phyloP scores from a whole-genome alignment of 345 rosid species.

The Camelina neglecta region DNA sequence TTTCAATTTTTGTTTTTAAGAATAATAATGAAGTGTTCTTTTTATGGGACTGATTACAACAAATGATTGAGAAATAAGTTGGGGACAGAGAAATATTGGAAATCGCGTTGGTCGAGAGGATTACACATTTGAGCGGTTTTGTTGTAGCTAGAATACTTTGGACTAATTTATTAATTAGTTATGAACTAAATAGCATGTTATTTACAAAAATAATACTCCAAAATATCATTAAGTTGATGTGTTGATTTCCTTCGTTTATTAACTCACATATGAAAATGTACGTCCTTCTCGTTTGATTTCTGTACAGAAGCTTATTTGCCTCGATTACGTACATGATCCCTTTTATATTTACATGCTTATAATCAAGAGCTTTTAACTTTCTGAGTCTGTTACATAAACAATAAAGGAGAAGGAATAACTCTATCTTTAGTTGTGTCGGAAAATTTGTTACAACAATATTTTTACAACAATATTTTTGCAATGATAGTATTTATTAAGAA shows the following conservation, averaged over 20 bases:
- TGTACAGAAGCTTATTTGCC: neutral
- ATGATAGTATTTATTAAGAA: no score
- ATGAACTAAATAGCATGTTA: neutral
- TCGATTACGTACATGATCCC: neutral
- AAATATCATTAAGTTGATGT: no score
- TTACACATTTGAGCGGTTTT: conserved; percentile 5
- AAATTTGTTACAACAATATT: no score
- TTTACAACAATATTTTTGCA: no score
- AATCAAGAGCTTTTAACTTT: neutral
- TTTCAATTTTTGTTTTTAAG: neutral
- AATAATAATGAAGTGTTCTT: neutral
- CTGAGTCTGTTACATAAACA: neutral
- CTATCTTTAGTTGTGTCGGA: no score
- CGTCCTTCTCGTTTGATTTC: no score
- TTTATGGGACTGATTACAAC: neutral
- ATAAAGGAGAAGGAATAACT: no score
- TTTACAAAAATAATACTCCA: neutral
- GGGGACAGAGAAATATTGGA: neutral
- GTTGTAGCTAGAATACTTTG: neutral
- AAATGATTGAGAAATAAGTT: neutral
- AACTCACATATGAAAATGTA: no score
- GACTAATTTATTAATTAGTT: neutral
- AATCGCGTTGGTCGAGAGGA: neutral
- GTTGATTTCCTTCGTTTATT: neutral
- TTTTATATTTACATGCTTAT: neutral